Base-by-base conservation (phyloP, 1,284 basidiomycete species). In the Ceratobasidium theobromae region DNA sequence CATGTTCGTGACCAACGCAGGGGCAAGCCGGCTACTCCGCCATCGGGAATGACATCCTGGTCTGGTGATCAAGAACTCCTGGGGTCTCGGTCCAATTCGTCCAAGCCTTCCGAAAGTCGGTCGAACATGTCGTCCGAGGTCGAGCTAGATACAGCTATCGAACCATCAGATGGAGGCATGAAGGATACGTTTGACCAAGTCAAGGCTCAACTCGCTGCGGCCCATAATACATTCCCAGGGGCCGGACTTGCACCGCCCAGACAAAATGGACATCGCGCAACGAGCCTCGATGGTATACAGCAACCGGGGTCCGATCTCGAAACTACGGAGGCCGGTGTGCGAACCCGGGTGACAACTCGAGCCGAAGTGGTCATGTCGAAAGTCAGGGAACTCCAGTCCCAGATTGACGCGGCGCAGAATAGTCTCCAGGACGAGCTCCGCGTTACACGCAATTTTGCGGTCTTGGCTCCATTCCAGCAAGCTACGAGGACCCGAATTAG, bases 151-250 rank as follows among this genome's bases (percentile, higher is more conserved):
- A 71, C 73, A 1, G 72, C 74, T 49, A 69, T 73, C 30, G 69
- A 73, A 8, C 67, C 71, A 1, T 68, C 72, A 9, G 72, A 75
- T 35, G 73, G 75, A 32, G 73, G 76, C 6, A 72, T 78, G 74
- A 89, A 91, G 74, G 86, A 87, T 18, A 91, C 90, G 0, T 94
- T 94, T 73, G 87, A 92, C 71, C 83, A 88, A 70, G 89, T 95
- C 70, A 94, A 93, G 75, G 88, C 88, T 1, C 88, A 91, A 72
- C 79, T 94, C 46, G 89, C 88, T 0, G 80, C 75, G 5, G 74
- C 74, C 0, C 70, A 75, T 9, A 62, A 51, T 53, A 65, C 58
- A n/a, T 33, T 54, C 64, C 35, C 66, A 48, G 14, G 53, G 28
- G 21, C 16, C 48, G 57, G 64, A 28, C 48, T 62, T 14, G 58